Base-by-base conservation (phyloP, 495 filamentous ascomycete genomes). In the Podospora tetraspora region DNA sequence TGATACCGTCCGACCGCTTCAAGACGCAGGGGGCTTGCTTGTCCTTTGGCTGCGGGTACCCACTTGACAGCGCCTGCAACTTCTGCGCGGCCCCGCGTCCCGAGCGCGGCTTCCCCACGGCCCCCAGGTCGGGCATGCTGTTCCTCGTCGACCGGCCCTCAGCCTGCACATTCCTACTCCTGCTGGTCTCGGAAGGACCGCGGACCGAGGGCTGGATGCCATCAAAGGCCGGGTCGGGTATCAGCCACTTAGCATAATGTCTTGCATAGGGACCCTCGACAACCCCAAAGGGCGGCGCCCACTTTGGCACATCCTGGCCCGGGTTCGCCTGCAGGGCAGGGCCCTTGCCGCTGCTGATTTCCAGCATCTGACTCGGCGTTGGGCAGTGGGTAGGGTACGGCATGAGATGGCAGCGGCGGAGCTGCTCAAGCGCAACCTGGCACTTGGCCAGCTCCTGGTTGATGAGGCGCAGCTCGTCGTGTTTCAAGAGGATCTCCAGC, bases 381-480 rank as follows among this genome's bases (percentile, higher is more conserved):
- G 86, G 88, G 64, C 84, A 81, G 59, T 81, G 79, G 32, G 87
- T 86, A 43, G 93, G 92, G 77, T 91, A 97, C 7, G 95, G 94
- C 63, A 96, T 92, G 72, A 97, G 82, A 71, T 92, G 87, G 75
- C 93, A 97, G 64, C 95, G 90, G 67, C 95, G 90, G 61, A 99
- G 84, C 77, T 98, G 95, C 79, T 99, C 95, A 70, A 97, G 85
- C n/a, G 93, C 91, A 71, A 93, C 82, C 83, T 97, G 93, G 72
- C 94, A 97, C 83, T 96, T 97, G 71, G 92, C 93, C 69, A 98
- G 86, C 78, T 98, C 94, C 79, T 97, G 93, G 76, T 98, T 92
- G 78, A 99, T 96, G 67, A 97, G 84, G 19, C 93, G 91, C 27
- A 97, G 80, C 80, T 99, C 95, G 70, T 94, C 87, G 75, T 99